A percentile compares a stretch with the other conserved stretches of the same genome.
phyloP scores from a whole-genome alignment of 2,329 filamentous ascomycete species.

The Aspergillus clavatus region DNA sequence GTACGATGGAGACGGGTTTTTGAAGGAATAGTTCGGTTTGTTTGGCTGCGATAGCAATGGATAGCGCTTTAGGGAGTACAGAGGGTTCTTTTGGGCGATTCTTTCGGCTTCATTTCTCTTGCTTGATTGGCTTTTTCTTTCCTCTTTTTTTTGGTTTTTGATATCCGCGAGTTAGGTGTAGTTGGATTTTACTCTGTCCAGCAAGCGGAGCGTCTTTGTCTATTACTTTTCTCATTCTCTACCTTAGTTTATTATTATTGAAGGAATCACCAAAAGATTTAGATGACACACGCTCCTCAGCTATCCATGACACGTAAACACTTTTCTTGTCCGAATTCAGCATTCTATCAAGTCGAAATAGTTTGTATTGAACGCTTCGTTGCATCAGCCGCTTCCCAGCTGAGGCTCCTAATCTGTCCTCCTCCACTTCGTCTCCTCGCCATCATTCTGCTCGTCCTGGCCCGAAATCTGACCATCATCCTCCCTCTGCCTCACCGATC shows the following conservation, averaged over 20 bases:
- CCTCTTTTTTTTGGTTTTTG: conserved; percentile 4
- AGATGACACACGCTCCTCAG: background rate
- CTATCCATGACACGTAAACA: conserved; percentile 3
- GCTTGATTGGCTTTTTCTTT: background rate
- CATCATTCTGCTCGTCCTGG: conserved; percentile 34
- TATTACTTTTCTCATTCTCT: no score
- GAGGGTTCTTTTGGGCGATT: background rate
- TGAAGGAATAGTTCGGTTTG: conserved; percentile 29
- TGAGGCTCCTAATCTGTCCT: conserved; percentile 44
- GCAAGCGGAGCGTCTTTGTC: background rate
- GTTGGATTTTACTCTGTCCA: no score
- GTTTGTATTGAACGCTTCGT: background rate
- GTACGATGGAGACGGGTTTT: conserved; percentile 41
- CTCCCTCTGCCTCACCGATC: conserved; percentile 58
- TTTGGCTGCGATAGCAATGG: conserved; percentile 7
- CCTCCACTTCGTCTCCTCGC: conserved; percentile 50
- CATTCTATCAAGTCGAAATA: background rate
- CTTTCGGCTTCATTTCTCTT: conserved; percentile 5
- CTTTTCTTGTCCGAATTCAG: conserved; percentile 3
- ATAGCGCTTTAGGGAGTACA: background rate
- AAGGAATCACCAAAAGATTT: no score
- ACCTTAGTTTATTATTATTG: no score
- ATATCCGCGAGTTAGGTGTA: conserved; percentile 20
- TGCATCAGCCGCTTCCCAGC: no score
- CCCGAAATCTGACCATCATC: conserved; percentile 38